Evolutionary conservation across 192 early-diverging fungal species (phyloP).

Genomic region (Coemansia sp.): DNA sequence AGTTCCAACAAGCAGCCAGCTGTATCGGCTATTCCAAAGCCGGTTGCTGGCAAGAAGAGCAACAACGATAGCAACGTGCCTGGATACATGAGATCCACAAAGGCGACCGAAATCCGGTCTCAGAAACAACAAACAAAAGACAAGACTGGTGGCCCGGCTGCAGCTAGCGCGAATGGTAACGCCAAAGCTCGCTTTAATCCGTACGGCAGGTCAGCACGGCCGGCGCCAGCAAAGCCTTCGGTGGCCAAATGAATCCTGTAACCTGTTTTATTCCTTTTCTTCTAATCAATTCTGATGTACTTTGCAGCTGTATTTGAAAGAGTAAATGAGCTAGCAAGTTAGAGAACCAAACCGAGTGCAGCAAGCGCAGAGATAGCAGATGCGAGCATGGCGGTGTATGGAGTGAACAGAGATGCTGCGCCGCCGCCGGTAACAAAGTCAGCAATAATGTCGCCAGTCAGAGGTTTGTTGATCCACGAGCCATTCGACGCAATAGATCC

Average conservation of each 20-base stretch:
- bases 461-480: constrained; percentile 30
- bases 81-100: constrained; percentile 43
- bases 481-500: constrained; percentile 47
- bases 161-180: background rate
- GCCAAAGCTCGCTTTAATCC: constrained; percentile 32
- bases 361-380: constrained; percentile 5
- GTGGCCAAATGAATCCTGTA: constrained; percentile 20
- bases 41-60: background rate
- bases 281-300: constrained; percentile 2
- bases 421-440: constrained; percentile 23
- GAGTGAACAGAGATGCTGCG: background rate
- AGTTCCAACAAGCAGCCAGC: constrained; percentile 5
- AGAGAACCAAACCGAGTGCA: background rate
- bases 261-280: background rate
- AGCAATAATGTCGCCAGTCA: constrained; percentile 25
- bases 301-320: background rate
- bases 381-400: background rate
- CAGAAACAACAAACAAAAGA: constrained; percentile 17
- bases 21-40: background rate
- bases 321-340: background rate
- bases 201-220: constrained; percentile 24
- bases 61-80: constrained; percentile 20
- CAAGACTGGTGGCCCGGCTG: background rate
- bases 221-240: constrained; percentile 14
- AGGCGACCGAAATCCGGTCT: constrained; percentile 36